phyloP scores from a whole-genome alignment of 164 flowering plant species.

The Amborella trichopoda region DNA sequence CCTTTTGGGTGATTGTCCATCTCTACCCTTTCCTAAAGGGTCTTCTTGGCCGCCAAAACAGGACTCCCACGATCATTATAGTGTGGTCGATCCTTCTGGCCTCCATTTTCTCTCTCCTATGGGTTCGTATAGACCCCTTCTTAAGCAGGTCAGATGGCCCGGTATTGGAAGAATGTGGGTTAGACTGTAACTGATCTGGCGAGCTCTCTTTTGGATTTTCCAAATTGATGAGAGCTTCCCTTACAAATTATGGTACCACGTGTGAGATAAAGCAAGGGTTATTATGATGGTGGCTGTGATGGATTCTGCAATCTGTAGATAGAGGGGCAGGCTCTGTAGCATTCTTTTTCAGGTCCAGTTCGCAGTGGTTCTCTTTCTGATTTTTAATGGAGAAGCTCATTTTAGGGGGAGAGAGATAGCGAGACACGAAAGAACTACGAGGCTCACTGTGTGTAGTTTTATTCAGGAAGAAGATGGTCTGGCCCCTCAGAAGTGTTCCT shows the following conservation, averaged over 20 bases:
- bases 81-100: slow-evolving; percentile 61
- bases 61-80: slow-evolving; percentile 48
- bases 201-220: neutral
- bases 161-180: slow-evolving; percentile 40
- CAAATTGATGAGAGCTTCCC: neutral
- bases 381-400: no score
- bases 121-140: slow-evolving; percentile 65
- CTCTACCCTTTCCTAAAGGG: slow-evolving; percentile 66
- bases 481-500: slow-evolving; percentile 11
- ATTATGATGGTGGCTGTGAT: neutral
- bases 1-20: slow-evolving; percentile 60
- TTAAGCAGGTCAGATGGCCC: slow-evolving; percentile 37
- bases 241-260: neutral
- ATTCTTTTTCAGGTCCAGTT: no score
- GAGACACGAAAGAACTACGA: no score
- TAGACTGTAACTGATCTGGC: slow-evolving; percentile 32
- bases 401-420: no score
- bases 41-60: slow-evolving; percentile 43
- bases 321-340: slow-evolving; percentile 14
- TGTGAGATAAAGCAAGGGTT: neutral
- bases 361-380: no score
- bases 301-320: slow-evolving; percentile 20
- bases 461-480: slow-evolving; percentile 9
- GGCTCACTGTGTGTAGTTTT: slow-evolving; percentile 12
- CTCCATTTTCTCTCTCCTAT: slow-evolving; percentile 52